phyloP scores from a whole-genome alignment of 2,329 filamentous ascomycete genomes.

The Venturia carpophila region DNA sequence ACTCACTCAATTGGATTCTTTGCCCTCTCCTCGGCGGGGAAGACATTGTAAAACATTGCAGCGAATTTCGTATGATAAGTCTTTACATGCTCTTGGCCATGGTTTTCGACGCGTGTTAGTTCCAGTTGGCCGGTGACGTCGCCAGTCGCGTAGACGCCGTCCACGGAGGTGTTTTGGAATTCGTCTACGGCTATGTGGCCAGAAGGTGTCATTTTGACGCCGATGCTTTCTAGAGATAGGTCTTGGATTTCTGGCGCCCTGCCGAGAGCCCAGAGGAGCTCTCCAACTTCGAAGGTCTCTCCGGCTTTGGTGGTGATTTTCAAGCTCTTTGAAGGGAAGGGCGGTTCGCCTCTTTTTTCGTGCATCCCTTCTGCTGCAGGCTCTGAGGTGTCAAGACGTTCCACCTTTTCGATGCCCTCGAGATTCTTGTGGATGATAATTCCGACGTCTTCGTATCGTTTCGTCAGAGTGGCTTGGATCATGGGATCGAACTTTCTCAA shows the following conservation, averaged over 20 bases:
- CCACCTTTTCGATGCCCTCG: constrained; percentile 40
- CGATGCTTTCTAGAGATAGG: constrained; percentile 35
- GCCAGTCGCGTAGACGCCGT: constrained; percentile 43
- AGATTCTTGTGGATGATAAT: constrained; percentile 42
- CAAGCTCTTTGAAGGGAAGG: constrained; percentile 31
- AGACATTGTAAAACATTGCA: constrained; percentile 42
- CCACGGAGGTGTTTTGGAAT: constrained; percentile 42
- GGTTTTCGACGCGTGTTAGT: constrained; percentile 46
- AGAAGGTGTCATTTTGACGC: constrained; percentile 34
- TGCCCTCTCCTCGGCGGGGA: constrained; percentile 41
- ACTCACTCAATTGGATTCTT: constrained; percentile 40
- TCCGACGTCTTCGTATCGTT: constrained; percentile 42
- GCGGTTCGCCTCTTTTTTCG: constrained; percentile 8
- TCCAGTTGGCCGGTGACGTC: constrained; percentile 46
- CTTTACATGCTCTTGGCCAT: constrained; percentile 44
- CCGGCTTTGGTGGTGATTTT: constrained; percentile 38
- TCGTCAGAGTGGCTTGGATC: constrained; percentile 45
- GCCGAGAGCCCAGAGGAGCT: constrained; percentile 45
- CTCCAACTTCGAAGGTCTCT: constrained; percentile 39
- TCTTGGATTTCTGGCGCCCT: constrained; percentile 39
- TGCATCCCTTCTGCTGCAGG: constrained; percentile 25
- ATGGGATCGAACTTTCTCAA: constrained; percentile 46
- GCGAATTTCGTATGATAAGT: constrained; percentile 43
- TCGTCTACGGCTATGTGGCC: constrained; percentile 42
- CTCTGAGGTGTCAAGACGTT: constrained; percentile 30